Evolutionary conservation across 2,329 filamentous ascomycete species (phyloP).

Genomic region (Aspergillus fumigatus): DNA sequence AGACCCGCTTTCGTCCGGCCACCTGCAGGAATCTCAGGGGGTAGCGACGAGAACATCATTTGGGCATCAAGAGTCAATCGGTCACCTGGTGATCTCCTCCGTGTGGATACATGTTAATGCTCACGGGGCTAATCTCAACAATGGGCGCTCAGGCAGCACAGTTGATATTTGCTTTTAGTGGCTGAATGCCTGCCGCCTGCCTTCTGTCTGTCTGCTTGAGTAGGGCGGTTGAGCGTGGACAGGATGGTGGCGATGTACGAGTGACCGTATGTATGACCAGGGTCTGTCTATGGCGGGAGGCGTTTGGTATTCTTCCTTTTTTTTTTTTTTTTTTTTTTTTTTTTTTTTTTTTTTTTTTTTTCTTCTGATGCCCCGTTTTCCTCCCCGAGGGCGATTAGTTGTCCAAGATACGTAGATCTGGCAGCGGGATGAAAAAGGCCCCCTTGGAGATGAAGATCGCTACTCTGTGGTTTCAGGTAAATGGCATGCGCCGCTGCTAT

Average conservation of each 20-base stretch:
- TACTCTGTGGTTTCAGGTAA: not conserved
- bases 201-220: not conserved
- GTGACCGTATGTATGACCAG: not conserved
- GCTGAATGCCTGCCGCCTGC: not conserved
- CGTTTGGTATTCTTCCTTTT: not conserved
- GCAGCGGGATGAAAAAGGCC: not conserved
- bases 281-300: not conserved
- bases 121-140: not conserved
- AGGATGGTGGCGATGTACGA: not conserved
- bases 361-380: too few species aligned
- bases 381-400: not conserved
- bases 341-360: not conserved
- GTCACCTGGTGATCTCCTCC: too few species aligned
- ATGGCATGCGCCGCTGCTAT: too few species aligned
- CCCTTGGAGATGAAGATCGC: not conserved
- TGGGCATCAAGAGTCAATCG: not conserved
- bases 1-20: not conserved
- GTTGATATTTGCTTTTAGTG: not conserved
- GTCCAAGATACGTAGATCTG: not conserved
- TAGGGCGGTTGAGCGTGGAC: not conserved
- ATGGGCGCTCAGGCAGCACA: not conserved
- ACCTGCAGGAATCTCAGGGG: not conserved
- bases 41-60: not conserved
- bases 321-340: not conserved
- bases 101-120: too few species aligned